A percentile compares a stretch with the other conserved stretches of the same genome.
These are phyloP conservation scores for Anacardium occidentale DNA, from an alignment of 345 rosid genomes.

Conservation along the genomic window DNA sequence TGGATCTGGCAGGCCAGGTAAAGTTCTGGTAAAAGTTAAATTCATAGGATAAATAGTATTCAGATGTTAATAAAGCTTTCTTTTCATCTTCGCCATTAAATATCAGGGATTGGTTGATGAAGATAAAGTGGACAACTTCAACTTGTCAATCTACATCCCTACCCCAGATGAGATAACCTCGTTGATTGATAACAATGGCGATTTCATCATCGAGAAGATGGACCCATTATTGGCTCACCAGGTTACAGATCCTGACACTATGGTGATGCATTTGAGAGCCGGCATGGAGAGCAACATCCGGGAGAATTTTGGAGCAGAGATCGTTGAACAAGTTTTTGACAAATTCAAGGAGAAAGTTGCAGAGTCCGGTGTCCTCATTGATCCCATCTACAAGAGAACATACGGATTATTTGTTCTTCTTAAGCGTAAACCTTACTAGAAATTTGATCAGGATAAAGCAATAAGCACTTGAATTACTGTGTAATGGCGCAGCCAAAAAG, in stretches of 20 bases:
- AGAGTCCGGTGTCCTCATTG: neutral
- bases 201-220: neutral
- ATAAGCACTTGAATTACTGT: too few relatives aligned
- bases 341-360: neutral
- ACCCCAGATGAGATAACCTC: neutral
- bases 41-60: too few relatives aligned
- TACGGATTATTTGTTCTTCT: neutral
- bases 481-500: too few relatives aligned
- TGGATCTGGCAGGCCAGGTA: constrained; percentile 1
- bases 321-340: neutral
- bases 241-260: neutral
- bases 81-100: neutral
- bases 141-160: neutral
- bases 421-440: neutral
- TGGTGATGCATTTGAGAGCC: neutral
- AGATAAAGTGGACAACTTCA: neutral
- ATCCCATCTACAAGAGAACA: neutral
- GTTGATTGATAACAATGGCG: neutral
- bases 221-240: neutral
- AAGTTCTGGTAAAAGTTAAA: neutral
- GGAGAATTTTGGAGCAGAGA: neutral
- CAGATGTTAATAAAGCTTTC: too few relatives aligned
- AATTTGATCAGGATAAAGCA: too few relatives aligned
- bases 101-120: neutral
- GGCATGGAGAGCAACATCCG: neutral